Percentiles rank a stretch among this genome's conserved stretches.
Conservation (phyloP, 176 grass and related monocot genomes). For the Oryza officinalis region DNA sequence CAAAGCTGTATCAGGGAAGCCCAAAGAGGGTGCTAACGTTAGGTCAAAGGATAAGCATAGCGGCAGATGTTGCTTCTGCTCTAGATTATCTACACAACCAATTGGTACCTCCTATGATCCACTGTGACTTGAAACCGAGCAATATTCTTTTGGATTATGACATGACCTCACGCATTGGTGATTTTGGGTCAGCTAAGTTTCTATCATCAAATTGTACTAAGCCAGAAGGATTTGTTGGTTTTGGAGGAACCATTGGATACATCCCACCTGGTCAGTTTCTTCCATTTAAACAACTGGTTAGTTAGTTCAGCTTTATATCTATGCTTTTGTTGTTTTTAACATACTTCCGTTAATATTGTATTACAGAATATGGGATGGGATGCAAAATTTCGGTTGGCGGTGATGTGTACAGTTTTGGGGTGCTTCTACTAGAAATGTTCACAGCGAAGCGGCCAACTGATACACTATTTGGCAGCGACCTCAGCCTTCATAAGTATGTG, state of each 20-base stretch:
- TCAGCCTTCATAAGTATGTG: constrained; percentile 10
- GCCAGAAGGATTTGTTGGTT: not conserved
- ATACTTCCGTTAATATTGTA: not conserved
- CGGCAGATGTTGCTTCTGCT: constrained; percentile 23
- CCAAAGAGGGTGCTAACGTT: constrained; percentile 23
- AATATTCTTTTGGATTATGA: constrained; percentile 48
- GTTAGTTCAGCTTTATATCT: not conserved
- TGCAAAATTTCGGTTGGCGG: not conserved
- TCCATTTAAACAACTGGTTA: not conserved
- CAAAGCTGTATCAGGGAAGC: not conserved
- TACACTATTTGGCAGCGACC: not conserved
- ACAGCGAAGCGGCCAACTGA: not conserved
- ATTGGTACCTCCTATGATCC: constrained; percentile 26
- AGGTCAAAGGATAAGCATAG: constrained; percentile 28
- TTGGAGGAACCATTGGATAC: constrained; percentile 40
- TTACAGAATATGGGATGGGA: constrained; percentile 32
- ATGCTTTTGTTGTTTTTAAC: not conserved
- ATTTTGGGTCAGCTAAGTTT: constrained; percentile 41
- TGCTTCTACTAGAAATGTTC: constrained; percentile 40
- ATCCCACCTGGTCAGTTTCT: constrained; percentile 38
- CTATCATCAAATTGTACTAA: not conserved
- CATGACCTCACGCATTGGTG: constrained; percentile 34
- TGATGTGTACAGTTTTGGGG: constrained; percentile 23
- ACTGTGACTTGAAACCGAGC: constrained; percentile 33
- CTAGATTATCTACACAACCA: constrained; percentile 45